Percentiles rank a stretch among this genome's conserved stretches.
These are phyloP conservation scores for Globisporangium cylindrosporum DNA, from an alignment of 352 stramenopile genomes.

Conservation along the genomic window DNA sequence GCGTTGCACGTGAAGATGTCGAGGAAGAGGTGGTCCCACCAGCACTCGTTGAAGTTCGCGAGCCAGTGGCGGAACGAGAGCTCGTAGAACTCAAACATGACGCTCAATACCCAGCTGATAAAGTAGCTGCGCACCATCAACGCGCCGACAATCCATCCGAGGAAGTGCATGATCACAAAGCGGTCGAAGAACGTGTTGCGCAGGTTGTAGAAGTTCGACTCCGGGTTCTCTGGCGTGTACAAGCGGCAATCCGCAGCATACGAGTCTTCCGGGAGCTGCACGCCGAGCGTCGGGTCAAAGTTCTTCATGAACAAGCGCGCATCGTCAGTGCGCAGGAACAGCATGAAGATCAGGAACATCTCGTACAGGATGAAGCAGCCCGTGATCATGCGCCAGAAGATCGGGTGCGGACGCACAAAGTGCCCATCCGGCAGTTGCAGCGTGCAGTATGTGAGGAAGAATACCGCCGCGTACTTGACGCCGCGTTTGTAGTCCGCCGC, in stretches of 20 bases:
- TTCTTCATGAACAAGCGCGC: slow-evolving; percentile 82
- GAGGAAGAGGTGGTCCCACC: slow-evolving; percentile 94
- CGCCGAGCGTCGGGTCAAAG: slow-evolving; percentile 76
- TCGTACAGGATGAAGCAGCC: slow-evolving; percentile 92
- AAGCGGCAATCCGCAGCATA: slow-evolving; percentile 84
- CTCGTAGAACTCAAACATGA: slow-evolving; percentile 87
- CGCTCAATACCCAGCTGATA: slow-evolving; percentile 78
- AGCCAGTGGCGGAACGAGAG: slow-evolving; percentile 90
- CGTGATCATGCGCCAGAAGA: slow-evolving; percentile 89
- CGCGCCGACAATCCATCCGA: slow-evolving; percentile 86
- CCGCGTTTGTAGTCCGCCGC: slow-evolving; percentile 64
- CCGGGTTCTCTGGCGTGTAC: slow-evolving; percentile 83
- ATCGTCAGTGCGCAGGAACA: slow-evolving; percentile 81
- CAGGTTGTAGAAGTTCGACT: slow-evolving; percentile 77
- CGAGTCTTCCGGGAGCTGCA: slow-evolving; percentile 73
- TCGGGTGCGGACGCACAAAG: slow-evolving; percentile 86
- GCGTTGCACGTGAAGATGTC: slow-evolving; percentile 94
- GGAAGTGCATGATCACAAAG: slow-evolving; percentile 90
- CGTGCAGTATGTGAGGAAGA: slow-evolving; percentile 88
- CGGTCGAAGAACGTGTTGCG: slow-evolving; percentile 80
- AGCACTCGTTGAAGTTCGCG: slow-evolving; percentile 95
- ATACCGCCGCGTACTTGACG: slow-evolving; percentile 71
- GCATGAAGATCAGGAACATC: slow-evolving; percentile 85
- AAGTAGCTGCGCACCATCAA: slow-evolving; percentile 85
- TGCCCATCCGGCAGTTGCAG: slow-evolving; percentile 86